phyloP scores from a whole-genome alignment of 768 basidiomycete species.

The Rhizopogon roseolus region DNA sequence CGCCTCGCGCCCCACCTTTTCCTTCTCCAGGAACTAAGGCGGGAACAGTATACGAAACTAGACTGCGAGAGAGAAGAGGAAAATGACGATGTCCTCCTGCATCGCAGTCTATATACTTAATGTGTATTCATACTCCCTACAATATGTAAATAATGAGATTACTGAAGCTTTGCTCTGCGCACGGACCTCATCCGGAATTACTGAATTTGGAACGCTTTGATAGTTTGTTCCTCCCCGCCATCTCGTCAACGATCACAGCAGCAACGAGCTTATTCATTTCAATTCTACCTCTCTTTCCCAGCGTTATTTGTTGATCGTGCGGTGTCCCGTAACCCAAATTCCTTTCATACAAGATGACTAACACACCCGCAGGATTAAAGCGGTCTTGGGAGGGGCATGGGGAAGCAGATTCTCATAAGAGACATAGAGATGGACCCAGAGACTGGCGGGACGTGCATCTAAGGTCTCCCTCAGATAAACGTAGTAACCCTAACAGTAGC shows the following conservation, averaged over 20 bases:
- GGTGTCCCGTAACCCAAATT: slow-evolving; percentile 72
- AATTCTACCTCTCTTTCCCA: background rate
- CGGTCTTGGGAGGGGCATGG: slow-evolving; percentile 65
- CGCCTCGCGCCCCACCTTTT: background rate
- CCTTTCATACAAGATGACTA: slow-evolving; percentile 55
- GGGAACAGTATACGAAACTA: too few species aligned
- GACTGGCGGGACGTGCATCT: slow-evolving; percentile 72
- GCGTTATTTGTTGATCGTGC: slow-evolving; percentile 58
- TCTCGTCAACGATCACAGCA: slow-evolving; percentile 1
- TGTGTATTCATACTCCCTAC: background rate
- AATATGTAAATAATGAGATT: background rate
- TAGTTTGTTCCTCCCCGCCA: background rate
- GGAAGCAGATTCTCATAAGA: slow-evolving; percentile 41
- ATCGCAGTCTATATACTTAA: background rate
- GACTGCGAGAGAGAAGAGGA: background rate
- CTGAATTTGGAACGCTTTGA: background rate
- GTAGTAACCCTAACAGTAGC: slow-evolving; percentile 16
- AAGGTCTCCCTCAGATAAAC: slow-evolving; percentile 27
- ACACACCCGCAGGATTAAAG: slow-evolving; percentile 80
- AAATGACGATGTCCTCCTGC: background rate
- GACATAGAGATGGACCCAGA: slow-evolving; percentile 49
- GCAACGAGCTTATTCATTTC: background rate
- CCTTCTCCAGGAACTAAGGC: background rate
- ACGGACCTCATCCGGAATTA: slow-evolving; percentile 14
- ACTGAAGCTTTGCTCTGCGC: background rate